phyloP scores from a whole-genome alignment of 345 rosid genomes.

The Populus pruinosa region DNA sequence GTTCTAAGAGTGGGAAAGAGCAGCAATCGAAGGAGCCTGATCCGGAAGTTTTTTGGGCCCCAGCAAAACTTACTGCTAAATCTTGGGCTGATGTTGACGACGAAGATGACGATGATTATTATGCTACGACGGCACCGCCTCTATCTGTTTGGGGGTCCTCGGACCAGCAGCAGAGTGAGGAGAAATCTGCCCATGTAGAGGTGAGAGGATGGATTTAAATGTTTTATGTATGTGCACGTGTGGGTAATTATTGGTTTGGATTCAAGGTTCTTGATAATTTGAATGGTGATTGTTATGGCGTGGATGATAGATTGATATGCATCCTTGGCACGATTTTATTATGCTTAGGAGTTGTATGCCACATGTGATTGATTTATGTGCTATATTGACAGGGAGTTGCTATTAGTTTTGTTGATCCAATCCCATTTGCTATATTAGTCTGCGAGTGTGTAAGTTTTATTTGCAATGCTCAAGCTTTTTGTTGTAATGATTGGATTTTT shows the following conservation, averaged over 20 bases:
- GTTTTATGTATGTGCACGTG: not conserved
- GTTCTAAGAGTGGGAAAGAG: slow-evolving; percentile 10
- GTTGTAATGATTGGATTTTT: not conserved
- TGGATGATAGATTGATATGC: not conserved
- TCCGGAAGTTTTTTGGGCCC: slow-evolving; percentile 38
- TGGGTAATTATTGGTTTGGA: not conserved
- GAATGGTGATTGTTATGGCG: not conserved
- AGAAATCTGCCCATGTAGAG: slow-evolving; percentile 11
- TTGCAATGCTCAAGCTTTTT: not conserved
- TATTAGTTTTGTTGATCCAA: not conserved
- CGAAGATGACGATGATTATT: slow-evolving; percentile 43
- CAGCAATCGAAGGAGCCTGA: slow-evolving; percentile 13
- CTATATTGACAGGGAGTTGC: not conserved
- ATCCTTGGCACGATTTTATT: not conserved
- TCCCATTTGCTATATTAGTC: not conserved
- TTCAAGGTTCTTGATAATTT: not conserved
- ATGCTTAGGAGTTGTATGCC: not conserved
- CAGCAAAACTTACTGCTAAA: slow-evolving; percentile 32
- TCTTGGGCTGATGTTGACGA: slow-evolving; percentile 49
- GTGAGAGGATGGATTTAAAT: slow-evolving; percentile 3
- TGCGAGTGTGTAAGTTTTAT: not conserved
- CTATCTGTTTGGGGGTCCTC: slow-evolving; percentile 26
- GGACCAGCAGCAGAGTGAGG: slow-evolving; percentile 6
- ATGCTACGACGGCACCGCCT: slow-evolving; percentile 33
- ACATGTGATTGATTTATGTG: not conserved